A percentile compares a stretch with the other conserved stretches of the same genome.
Conservation (phyloP, 139 green algal species). For the Picochlorum sp. region DNA sequence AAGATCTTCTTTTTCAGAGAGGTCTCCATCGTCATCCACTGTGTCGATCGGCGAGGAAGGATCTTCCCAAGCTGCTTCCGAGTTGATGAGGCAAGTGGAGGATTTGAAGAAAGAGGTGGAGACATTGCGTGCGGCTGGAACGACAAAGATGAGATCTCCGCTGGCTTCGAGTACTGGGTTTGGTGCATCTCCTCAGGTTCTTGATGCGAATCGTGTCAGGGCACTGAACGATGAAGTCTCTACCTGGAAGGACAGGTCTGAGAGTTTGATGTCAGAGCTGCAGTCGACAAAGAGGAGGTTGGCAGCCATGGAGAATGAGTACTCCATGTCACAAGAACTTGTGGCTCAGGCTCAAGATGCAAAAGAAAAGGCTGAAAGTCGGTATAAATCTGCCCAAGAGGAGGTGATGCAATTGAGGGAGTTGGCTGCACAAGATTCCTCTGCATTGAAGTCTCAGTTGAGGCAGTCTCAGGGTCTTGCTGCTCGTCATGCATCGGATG, state of each 20-base stretch:
- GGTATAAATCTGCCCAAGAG: slow-evolving; percentile 10
- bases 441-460: slow-evolving; percentile 10
- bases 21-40: too few relatives aligned
- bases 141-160: too few relatives aligned
- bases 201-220: slow-evolving; percentile 5
- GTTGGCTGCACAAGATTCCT: slow-evolving; percentile 8
- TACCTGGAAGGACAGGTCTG: slow-evolving; percentile 6
- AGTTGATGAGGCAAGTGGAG: background rate
- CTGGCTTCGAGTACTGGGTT: background rate
- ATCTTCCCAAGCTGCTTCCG: background rate
- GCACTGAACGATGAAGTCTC: slow-evolving; percentile 5
- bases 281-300: background rate
- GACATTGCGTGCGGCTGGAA: background rate
- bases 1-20: too few relatives aligned
- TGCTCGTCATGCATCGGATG: background rate
- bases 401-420: slow-evolving; percentile 10
- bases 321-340: background rate
- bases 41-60: too few relatives aligned
- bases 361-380: slow-evolving; percentile 8
- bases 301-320: background rate
- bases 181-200: background rate
- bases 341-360: background rate
- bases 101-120: background rate
- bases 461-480: slow-evolving; percentile 14
- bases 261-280: slow-evolving; percentile 7